Evolutionary conservation across 2,329 filamentous ascomycete species (phyloP).

Genomic region (Botryotinia convoluta): DNA sequence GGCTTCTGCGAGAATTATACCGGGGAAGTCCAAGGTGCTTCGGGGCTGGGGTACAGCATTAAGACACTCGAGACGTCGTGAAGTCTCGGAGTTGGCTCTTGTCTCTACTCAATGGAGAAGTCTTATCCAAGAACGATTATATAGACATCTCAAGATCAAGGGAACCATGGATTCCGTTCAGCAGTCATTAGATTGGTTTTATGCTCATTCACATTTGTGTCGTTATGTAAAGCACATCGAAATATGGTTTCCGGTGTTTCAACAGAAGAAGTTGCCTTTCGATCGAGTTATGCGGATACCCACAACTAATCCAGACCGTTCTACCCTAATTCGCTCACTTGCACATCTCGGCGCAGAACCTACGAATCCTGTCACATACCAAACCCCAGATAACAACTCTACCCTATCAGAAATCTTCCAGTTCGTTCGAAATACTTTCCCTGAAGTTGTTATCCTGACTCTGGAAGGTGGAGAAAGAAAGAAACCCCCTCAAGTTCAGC

Average conservation of each 20-base stretch:
- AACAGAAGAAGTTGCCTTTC: conserved; percentile 38
- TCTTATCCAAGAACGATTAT: conserved; percentile 69
- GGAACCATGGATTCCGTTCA: conserved; percentile 62
- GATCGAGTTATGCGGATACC: conserved; percentile 33
- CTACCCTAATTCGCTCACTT: conserved; percentile 35
- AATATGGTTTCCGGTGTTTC: conserved; percentile 73
- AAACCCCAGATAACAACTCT: conserved; percentile 62
- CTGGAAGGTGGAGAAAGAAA: conserved; percentile 75
- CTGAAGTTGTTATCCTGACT: conserved; percentile 63
- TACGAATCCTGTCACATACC: conserved; percentile 56
- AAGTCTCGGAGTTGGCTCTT: conserved; percentile 63
- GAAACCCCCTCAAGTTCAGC: conserved; percentile 66
- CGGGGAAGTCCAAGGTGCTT: conserved; percentile 49
- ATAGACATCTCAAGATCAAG: conserved; percentile 73
- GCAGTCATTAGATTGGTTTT: conserved; percentile 60
- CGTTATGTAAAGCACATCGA: conserved; percentile 69
- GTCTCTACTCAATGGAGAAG: conserved; percentile 62
- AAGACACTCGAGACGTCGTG: conserved; percentile 64
- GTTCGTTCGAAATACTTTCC: conserved; percentile 56
- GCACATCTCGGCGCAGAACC: conserved; percentile 38
- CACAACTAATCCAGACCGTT: conserved; percentile 31
- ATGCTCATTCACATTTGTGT: conserved; percentile 55
- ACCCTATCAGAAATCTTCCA: conserved; percentile 67
- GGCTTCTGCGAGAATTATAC: conserved; percentile 55
- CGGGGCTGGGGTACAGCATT: conserved; percentile 63